These are phyloP conservation scores for Moniliella sp. DNA, from an alignment of 1,284 basidiomycete species.

Conservation along the genomic window DNA sequence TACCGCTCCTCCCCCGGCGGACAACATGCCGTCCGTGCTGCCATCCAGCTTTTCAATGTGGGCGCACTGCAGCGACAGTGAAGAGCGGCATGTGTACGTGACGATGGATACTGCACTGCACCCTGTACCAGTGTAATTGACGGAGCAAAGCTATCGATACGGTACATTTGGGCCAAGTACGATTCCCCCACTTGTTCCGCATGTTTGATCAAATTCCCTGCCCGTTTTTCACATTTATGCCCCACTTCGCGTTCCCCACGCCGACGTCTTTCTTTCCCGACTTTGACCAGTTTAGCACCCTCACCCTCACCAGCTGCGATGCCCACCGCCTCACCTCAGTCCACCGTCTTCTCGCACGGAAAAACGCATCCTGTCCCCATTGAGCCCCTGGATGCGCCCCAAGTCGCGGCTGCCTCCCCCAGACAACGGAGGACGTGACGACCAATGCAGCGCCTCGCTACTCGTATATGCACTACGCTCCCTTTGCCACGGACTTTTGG, in stretches of 20 bases:
- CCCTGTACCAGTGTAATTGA: too few species aligned
- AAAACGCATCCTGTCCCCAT: conserved; percentile 26
- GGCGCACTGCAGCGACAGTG: conserved; percentile 18
- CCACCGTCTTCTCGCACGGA: conserved; percentile 34
- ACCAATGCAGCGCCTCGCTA: conserved; percentile 1
- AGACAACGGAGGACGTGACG: conserved; percentile 1
- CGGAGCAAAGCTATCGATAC: too few species aligned
- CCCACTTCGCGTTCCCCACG: conserved; percentile 30
- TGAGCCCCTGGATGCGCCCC: conserved; percentile 23
- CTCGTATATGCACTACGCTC: conserved; percentile 26
- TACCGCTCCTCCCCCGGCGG: too few species aligned
- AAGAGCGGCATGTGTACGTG: conserved; percentile 29
- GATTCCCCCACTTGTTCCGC: conserved; percentile 29
- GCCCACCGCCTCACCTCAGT: conserved; percentile 22
- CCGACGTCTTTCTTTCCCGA: conserved; percentile 16
- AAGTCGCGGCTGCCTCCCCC: conserved; percentile 10
- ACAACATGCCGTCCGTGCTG: too few species aligned
- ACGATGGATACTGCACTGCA: too few species aligned
- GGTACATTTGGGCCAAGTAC: conserved; percentile 14
- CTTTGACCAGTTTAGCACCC: conserved; percentile 23
- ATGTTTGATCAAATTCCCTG: conserved; percentile 34
- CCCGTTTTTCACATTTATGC: conserved; percentile 35
- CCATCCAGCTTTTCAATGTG: conserved; percentile 30
- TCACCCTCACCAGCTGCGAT: conserved; percentile 23
- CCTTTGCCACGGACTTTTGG: conserved; percentile 34